These are phyloP conservation scores for Picea abies DNA, from an alignment of 83 land plant species.

Conservation along the genomic window DNA sequence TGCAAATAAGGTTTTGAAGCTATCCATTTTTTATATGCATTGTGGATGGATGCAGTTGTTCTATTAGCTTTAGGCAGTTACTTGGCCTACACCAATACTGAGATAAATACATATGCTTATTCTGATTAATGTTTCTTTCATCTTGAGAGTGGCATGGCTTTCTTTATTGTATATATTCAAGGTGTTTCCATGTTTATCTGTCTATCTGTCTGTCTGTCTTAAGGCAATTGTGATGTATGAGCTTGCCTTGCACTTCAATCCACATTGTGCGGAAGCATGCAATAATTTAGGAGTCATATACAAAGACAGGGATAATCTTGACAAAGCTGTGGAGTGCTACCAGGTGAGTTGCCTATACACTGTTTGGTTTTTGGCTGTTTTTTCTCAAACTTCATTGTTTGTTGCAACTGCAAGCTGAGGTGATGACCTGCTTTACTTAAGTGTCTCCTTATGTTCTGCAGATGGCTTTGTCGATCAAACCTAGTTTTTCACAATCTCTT, in stretches of 20 bases:
- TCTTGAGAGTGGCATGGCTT: neutral
- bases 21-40: too few species aligned
- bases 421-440: neutral
- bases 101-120: neutral
- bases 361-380: neutral
- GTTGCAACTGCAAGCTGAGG: neutral
- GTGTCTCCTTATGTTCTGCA: slow-evolving; percentile 29
- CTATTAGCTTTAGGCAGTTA: neutral
- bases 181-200: neutral
- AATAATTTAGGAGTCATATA: slow-evolving; percentile 98
- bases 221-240: slow-evolving; percentile 99
- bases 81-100: neutral
- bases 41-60: neutral
- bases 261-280: slow-evolving; percentile 98
- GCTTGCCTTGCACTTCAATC: slow-evolving; percentile 97
- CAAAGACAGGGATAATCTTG: slow-evolving; percentile 97
- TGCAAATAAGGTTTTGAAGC: neutral
- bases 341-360: slow-evolving; percentile 54
- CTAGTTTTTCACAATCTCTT: slow-evolving; percentile 92
- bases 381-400: neutral
- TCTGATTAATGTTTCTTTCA: neutral
- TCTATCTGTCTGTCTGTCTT: neutral
- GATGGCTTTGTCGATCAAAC: slow-evolving; percentile 93
- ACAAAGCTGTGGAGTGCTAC: slow-evolving; percentile 97
- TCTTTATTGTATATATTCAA: neutral